Conservation (phyloP, 768 basidiomycete genomes). For the Mycena galericulata region DNA sequence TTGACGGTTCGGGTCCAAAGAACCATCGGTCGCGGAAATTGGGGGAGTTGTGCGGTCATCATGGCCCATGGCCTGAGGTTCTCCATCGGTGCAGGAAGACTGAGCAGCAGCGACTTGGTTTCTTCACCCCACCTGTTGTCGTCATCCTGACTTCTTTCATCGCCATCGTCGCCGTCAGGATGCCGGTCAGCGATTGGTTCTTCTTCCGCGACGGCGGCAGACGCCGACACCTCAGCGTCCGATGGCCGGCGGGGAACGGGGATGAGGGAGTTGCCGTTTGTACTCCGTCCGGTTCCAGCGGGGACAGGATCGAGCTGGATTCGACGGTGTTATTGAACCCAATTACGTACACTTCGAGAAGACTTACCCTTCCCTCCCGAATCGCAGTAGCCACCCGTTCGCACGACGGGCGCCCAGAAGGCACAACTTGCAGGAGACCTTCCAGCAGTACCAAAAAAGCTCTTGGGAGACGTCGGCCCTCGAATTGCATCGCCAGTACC, state of each 20-base stretch:
- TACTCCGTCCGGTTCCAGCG: background rate
- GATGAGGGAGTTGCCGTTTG: slow-evolving; percentile 19
- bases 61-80: slow-evolving; percentile 8
- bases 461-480: slow-evolving; percentile 77
- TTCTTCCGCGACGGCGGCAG: background rate
- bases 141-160: background rate
- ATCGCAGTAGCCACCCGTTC: slow-evolving; percentile 80
- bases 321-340: background rate
- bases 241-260: slow-evolving; percentile 21
- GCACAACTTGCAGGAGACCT: slow-evolving; percentile 71
- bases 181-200: background rate
- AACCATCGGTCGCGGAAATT: background rate
- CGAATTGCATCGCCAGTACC: slow-evolving; percentile 66
- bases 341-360: background rate
- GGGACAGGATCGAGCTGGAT: slow-evolving; percentile 27
- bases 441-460: slow-evolving; percentile 81
- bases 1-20: slow-evolving; percentile 11
- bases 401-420: slow-evolving; percentile 74
- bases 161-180: background rate
- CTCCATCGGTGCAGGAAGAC: slow-evolving; percentile 23
- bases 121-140: slow-evolving; percentile 13
- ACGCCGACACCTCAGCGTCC: background rate
- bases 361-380: slow-evolving; percentile 76
- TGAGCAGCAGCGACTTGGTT: slow-evolving; percentile 9
- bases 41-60: slow-evolving; percentile 2